Evolutionary conservation across 768 basidiomycete species (phyloP), one percentile per base, ranked within the genome.

Genomic region (Astraeus odoratus): DNA sequence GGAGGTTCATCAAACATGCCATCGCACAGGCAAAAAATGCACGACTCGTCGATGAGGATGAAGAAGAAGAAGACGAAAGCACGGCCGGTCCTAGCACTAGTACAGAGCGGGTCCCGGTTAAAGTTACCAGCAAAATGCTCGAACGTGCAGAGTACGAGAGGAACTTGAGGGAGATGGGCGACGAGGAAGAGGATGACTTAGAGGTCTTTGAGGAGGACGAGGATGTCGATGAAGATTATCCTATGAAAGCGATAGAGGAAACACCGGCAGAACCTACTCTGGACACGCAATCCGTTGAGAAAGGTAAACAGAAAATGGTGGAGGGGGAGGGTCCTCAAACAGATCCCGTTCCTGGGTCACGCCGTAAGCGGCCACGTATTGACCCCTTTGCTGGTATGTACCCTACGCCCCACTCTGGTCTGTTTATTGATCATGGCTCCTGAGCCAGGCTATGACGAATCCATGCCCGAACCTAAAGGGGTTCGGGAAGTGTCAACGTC

Each of bases 1-100:
- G 69, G 35, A 79, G 90, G 24, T 93, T 93, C 64, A 92, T 93
- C 61, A 86, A 83, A 62, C 75, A 86, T 58, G 86, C 87, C 23
- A 87, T 90, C 34, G 67, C 83, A 1, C 82, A 83, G 60, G 77
- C 76, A 10, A 71, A 74, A 40, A 55, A 64, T 31, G 48, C 37
- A 1, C 42, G 26, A 51, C 56, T 67, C 48, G 60, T 56, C 29
- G 63, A 63, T 1, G 59, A 60, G 5, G 64, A 72, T 39, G 67
- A 65, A 34, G 55, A 52, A 13, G 48, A 63, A 0, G 55, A 50
- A 8, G 35, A 39, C 15, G 5, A 20, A 3, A 37, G 18, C 18
- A n/a, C 46, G 1, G 39, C 49, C 2, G 43, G 13, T 5, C 35
- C 54, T 31, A 36, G 49, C 20, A 44, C 61, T 13, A 57, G 22